phyloP scores from a whole-genome alignment of 306 rosid genomes.

The Cicer bijugum region DNA sequence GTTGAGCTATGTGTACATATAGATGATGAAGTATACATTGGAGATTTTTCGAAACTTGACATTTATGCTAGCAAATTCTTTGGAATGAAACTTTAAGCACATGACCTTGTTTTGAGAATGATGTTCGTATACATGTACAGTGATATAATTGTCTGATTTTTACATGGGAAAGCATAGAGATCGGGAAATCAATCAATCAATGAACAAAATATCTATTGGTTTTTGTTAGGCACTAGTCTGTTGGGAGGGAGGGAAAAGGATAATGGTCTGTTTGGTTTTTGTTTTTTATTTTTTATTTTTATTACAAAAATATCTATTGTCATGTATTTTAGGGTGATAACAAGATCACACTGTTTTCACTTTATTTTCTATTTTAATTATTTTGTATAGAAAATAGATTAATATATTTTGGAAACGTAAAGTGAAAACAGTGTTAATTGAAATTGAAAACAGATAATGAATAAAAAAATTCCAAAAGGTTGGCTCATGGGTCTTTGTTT shows the following conservation, averaged over 20 bases:
- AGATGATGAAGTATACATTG: conserved; percentile 21
- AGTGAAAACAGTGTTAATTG: not conserved
- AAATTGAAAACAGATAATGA: not conserved
- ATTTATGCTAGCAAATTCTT: conserved; percentile 8
- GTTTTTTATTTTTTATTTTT: not conserved
- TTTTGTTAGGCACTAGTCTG: conserved; percentile 4
- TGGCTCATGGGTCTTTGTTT: not conserved
- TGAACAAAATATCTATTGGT: conserved; percentile 31
- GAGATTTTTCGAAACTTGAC: conserved; percentile 32
- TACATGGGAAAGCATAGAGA: conserved; percentile 33
- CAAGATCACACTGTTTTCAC: not conserved
- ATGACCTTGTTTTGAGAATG: conserved; percentile 38
- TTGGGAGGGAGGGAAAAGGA: not conserved
- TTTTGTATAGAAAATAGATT: not conserved
- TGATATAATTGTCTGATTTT: conserved; percentile 20
- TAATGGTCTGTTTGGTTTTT: not conserved
- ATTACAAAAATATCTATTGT: not conserved
- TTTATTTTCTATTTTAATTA: not conserved
- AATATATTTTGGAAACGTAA: not conserved
- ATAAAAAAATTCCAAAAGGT: not conserved
- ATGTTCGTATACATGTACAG: conserved; percentile 7
- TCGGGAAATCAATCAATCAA: conserved; percentile 28
- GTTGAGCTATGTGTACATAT: conserved; percentile 33
- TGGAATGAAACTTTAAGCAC: conserved; percentile 7
- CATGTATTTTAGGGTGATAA: too few species aligned